Base-by-base conservation (phyloP, 2,329 filamentous ascomycete species). In the Cladosporium sp. region DNA sequence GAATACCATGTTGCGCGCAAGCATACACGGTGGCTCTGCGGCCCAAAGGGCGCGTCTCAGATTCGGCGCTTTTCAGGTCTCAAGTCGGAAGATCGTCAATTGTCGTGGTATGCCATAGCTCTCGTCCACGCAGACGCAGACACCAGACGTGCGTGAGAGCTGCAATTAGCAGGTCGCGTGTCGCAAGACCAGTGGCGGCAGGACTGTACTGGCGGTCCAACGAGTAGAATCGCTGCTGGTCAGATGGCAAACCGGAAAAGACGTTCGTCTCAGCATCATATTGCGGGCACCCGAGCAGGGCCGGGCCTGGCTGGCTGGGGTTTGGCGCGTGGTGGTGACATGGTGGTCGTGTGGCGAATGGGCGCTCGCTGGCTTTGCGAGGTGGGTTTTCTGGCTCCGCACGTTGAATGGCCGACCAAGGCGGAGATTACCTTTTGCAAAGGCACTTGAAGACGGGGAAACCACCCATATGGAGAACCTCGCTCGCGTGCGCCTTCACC, bases 1-100 rank as follows among this genome's bases (percentile, higher is more conserved):
- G 45, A 70, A 60, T 0, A 62, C 57, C 65, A 67, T 67, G 25
- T 37, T 47, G 38, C 14, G n/a, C 20, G 43, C 42, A n/a, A 20
- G 30, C 28, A 51, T 8, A 51, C n/a, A n/a, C 49, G 49, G 52
- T 47, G 40, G 40, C 52, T 56, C 52, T 56, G 52, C 52, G 52
- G 55, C 38, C 45, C 9, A 58, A 43, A 50, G 28, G 28, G 43
- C 47, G 43, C 38, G 50, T 40, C 34, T 50, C 55, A 52, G 37
- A 51, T 51, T 43, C 30, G 37, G 22, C 37, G 20, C 34, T 36
- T 22, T 55, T 25, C 28, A 55, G 28, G 51, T 55, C 42, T 42
- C 40, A 38, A 20, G 19, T 42, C 20, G 39, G 38, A 20, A 43
- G 37, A 34, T 30, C n/a, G 14, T 42, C 51, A 36, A 4, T 28